Evolutionary conservation across 805 yeast genomes (phyloP).

Genomic region (Pichia heedii): DNA sequence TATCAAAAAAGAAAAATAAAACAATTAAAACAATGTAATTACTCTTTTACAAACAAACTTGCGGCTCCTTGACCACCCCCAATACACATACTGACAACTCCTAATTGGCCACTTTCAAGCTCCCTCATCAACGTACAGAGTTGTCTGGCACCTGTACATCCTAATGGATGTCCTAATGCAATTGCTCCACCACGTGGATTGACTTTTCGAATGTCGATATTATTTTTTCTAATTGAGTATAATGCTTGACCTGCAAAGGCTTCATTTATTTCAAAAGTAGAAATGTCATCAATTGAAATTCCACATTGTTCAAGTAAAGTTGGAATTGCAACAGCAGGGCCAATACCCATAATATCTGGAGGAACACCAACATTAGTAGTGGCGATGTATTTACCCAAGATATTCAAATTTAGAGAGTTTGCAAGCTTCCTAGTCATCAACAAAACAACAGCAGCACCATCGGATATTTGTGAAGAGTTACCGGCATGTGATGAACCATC

Average conservation of each 20-base stretch:
- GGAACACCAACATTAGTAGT: slow-evolving; percentile 87
- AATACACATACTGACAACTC: slow-evolving; percentile 93
- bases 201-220: slow-evolving; percentile 61
- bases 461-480: slow-evolving; percentile 91
- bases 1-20: too few species aligned
- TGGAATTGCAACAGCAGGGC: slow-evolving; percentile 95
- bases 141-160: slow-evolving; percentile 83
- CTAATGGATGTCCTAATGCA: slow-evolving; percentile 91
- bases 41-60: slow-evolving; percentile 73
- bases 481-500: slow-evolving; percentile 92
- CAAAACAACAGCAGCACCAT: slow-evolving; percentile 89
- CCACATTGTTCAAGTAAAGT: slow-evolving; percentile 41
- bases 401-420: slow-evolving; percentile 57
- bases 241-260: slow-evolving; percentile 95
- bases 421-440: slow-evolving; percentile 84
- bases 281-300: slow-evolving; percentile 54
- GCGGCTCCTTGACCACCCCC: slow-evolving; percentile 99
- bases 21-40: slow-evolving; percentile 10
- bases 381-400: slow-evolving; percentile 72
- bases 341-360: slow-evolving; percentile 96
- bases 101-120: slow-evolving; percentile 70
- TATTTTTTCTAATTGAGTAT: slow-evolving; percentile 56
- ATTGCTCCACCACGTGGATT: slow-evolving; percentile 96
- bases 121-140: slow-evolving; percentile 81
- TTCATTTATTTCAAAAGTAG: slow-evolving; percentile 84